Evolutionary conservation across 768 basidiomycete species (phyloP).

Genomic region (Postia placenta): DNA sequence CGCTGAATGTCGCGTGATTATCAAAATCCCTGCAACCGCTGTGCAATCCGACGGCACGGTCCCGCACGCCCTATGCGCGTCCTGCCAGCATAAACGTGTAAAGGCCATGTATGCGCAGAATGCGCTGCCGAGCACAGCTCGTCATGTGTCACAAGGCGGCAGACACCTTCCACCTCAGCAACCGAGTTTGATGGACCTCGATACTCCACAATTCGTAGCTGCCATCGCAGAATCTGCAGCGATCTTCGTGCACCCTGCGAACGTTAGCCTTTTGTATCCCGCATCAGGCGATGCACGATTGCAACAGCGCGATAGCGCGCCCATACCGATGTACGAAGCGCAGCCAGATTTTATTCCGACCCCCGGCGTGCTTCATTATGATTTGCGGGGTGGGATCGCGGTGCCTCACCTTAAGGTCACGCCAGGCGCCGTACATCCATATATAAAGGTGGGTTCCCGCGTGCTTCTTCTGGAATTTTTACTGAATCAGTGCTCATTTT

Average conservation of each 20-base stretch:
- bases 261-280: no score
- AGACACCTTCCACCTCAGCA: not conserved
- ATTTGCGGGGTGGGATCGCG: not conserved
- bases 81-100: not conserved
- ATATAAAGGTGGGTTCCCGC: not conserved
- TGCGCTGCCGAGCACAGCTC: not conserved
- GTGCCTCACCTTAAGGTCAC: not conserved
- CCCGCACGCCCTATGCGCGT: not conserved
- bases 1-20: no score
- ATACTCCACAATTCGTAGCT: not conserved
- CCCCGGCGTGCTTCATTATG: not conserved
- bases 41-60: not conserved
- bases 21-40: not conserved
- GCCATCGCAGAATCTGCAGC: not conserved
- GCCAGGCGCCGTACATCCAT: not conserved
- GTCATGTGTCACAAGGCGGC: not conserved
- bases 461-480: no score
- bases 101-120: no score
- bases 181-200: not conserved
- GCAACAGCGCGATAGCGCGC: not conserved
- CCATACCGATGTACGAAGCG: not conserved
- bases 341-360: not conserved
- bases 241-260: not conserved
- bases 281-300: not conserved
- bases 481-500: no score